phyloP scores from a whole-genome alignment of 2,329 filamentous ascomycete genomes.

The Epichloe brachyelytri region DNA sequence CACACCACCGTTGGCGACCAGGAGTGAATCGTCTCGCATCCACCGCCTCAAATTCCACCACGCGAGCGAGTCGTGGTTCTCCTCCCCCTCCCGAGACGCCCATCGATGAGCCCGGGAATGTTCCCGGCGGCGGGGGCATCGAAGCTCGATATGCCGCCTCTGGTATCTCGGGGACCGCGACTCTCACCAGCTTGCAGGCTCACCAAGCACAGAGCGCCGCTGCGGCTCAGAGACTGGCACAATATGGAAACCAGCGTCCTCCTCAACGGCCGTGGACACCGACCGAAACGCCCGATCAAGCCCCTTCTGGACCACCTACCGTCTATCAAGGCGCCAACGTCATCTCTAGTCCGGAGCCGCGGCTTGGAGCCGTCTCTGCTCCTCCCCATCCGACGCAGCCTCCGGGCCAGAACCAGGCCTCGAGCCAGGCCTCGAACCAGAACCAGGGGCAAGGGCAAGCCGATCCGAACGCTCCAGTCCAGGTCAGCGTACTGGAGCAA shows the following conservation, averaged over 20 bases:
- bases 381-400: constrained; percentile 24
- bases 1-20: constrained; percentile 25
- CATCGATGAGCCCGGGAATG: constrained; percentile 55
- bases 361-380: constrained; percentile 26
- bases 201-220: constrained; percentile 59
- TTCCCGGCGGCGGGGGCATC: constrained; percentile 62
- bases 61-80: constrained; percentile 79
- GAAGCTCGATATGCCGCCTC: constrained; percentile 85
- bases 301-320: constrained; percentile 78
- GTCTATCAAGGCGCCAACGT: constrained; percentile 80
- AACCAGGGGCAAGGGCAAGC: constrained; percentile 10
- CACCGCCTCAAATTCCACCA: constrained; percentile 87
- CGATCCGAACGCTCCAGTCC: constrained; percentile 26
- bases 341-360: constrained; percentile 39
- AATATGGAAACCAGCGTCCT: constrained; percentile 47
- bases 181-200: constrained; percentile 57
- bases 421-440: neutral
- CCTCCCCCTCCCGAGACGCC: constrained; percentile 92
- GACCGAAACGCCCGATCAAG: constrained; percentile 75
- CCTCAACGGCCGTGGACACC: constrained; percentile 72
- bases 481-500: constrained; percentile 65
- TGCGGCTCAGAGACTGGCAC: constrained; percentile 66
- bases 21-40: constrained; percentile 54
- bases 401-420: neutral
- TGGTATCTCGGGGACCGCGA: constrained; percentile 76